A percentile compares a stretch with the other conserved stretches of the same genome.
These are phyloP conservation scores for Podospora appendiculata DNA, from an alignment of 495 filamentous ascomycete species.

Conservation along the genomic window DNA sequence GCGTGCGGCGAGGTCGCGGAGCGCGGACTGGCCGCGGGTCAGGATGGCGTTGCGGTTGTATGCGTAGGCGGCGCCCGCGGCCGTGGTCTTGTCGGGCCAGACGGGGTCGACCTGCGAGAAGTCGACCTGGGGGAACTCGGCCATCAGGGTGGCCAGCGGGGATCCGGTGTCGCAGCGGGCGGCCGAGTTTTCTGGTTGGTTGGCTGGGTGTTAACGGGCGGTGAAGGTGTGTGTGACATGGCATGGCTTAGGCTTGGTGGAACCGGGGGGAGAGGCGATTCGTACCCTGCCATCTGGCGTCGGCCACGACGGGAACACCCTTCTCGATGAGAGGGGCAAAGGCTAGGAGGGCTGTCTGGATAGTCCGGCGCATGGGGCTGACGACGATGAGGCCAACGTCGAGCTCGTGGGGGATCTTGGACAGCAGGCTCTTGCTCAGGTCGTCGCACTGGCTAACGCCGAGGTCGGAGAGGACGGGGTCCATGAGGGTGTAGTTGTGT, in stretches of 20 bases:
- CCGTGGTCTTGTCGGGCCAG: constrained; percentile 48
- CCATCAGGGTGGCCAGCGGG: constrained; percentile 25
- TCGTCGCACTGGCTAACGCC: constrained; percentile 44
- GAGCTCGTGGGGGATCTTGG: constrained; percentile 36
- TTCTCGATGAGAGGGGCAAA: constrained; percentile 45
- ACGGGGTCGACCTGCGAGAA: constrained; percentile 45
- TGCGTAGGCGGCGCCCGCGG: constrained; percentile 31
- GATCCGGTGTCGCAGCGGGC: constrained; percentile 53
- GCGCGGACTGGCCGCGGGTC: constrained; percentile 36
- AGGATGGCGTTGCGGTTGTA: constrained; percentile 40
- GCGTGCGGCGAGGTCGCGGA: constrained; percentile 40
- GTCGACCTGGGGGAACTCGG: constrained; percentile 46
- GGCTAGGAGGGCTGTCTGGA: constrained; percentile 46
- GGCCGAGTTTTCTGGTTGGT: constrained; percentile 44
- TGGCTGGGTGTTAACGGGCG: neutral
- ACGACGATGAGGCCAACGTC: constrained; percentile 48
- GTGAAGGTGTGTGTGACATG: neutral
- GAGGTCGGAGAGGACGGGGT: constrained; percentile 48
- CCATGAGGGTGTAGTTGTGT: constrained; percentile 45
- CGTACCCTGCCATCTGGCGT: constrained; percentile 47
- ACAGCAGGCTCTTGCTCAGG: constrained; percentile 35
- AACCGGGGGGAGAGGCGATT: neutral
- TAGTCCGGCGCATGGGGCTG: constrained; percentile 50
- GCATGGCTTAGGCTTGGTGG: too few relatives aligned
- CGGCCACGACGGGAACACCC: constrained; percentile 43